Evolutionary conservation across 345 rosid species (phyloP).

Genomic region (Arabis alpina): DNA sequence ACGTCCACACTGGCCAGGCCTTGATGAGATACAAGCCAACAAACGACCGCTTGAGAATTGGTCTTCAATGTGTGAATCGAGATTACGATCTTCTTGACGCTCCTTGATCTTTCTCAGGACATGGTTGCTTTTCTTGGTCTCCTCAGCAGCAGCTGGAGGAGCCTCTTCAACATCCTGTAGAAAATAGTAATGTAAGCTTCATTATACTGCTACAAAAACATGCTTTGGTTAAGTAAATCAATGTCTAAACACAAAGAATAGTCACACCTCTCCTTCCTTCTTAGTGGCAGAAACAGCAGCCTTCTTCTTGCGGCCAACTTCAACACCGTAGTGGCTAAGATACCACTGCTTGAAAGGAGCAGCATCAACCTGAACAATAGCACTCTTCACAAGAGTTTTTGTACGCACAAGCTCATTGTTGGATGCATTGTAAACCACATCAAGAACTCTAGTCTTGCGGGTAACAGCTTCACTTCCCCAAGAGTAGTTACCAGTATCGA

Average conservation of each 20-base stretch:
- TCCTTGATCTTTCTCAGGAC: slow-evolving; percentile 58
- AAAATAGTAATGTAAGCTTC: background rate
- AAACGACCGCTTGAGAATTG: slow-evolving; percentile 70
- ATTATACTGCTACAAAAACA: background rate
- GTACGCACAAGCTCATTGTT: slow-evolving; percentile 90
- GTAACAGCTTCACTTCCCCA: slow-evolving; percentile 94
- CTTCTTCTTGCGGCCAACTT: slow-evolving; percentile 82
- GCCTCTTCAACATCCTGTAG: slow-evolving; percentile 54
- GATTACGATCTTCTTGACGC: slow-evolving; percentile 57
- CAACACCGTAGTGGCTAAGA: slow-evolving; percentile 69
- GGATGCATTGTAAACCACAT: slow-evolving; percentile 87
- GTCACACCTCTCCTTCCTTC: slow-evolving; percentile 65
- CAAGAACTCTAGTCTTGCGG: slow-evolving; percentile 81
- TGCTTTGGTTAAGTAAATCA: too few relatives aligned
- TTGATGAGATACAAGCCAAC: slow-evolving; percentile 70
- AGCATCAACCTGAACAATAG: slow-evolving; percentile 73
- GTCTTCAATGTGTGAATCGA: slow-evolving; percentile 73
- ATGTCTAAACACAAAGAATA: background rate
- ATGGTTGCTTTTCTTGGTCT: slow-evolving; percentile 65
- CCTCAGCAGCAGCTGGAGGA: slow-evolving; percentile 53
- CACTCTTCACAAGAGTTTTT: slow-evolving; percentile 76
- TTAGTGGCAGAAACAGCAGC: slow-evolving; percentile 42
- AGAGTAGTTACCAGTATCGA: slow-evolving; percentile 83
- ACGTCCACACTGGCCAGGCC: slow-evolving; percentile 84
- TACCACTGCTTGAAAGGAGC: slow-evolving; percentile 83